Evolutionary conservation across 1,139 yeast species (phyloP), one percentile per base, ranked within the genome.

Genomic region (Suhomyces bribrorum): DNA sequence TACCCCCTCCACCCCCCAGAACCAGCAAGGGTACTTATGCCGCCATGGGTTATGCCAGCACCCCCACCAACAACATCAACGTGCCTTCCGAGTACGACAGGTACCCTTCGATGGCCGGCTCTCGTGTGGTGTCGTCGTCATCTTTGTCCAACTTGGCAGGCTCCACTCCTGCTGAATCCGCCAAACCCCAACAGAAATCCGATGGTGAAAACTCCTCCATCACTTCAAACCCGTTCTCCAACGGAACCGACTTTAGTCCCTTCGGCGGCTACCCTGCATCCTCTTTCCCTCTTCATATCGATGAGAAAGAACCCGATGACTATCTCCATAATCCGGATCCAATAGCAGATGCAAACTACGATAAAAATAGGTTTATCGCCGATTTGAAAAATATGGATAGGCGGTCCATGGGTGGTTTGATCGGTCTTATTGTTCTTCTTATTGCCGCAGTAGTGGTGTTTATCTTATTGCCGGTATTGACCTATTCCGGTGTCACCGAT

Each of bases 11-110:
- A 16, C 47, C 37, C 4, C 43, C 37, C 3, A 24, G 38, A n/a
- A 23, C 35, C 14, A 9, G 36, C 26, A 33, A 34, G 14, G 35
- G 35, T 11, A 22, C 20, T 14, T 36, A 36, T 14, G 27, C 36
- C 25, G 29, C 37, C 26, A 28, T 34, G 36, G 37, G 37, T 4
- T 31, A 32, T 20, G 30, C 38, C 31, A 20, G 24, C 23, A 28
- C 34, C 14, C 37, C 37, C 18, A 15, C 49, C 29, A 50, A 48
- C 37, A 53, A 53, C 40, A 55, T 58, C 29, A 58, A 57, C 34
- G 61, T 56, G n/a, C 82, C 83, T 7, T 69, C 79, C 0, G 81
- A 76, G 46, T 79, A 65, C 48, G 84, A 79, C 52, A 64, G 84
- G 49, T 79, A 79, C 49, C 84, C 84, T 3, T 61, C 74, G 6